phyloP scores from a whole-genome alignment of 805 yeast genomes.

The Metschnikowia proteae region DNA sequence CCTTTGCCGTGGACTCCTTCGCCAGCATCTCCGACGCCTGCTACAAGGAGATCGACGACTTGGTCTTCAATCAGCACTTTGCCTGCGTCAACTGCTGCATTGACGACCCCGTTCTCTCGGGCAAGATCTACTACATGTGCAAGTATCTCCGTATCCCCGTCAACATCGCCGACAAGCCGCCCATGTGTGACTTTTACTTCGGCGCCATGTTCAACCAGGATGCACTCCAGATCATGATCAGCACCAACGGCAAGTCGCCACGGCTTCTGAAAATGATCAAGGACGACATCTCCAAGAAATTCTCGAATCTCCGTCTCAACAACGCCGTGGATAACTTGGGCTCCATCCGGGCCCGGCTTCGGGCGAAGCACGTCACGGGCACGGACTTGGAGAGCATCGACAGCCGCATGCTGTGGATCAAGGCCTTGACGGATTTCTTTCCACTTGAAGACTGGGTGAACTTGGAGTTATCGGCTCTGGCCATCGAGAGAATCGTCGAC shows the following conservation, averaged over 20 bases:
- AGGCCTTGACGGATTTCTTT: constrained; percentile 56
- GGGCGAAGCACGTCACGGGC: constrained; percentile 44
- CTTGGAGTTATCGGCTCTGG: constrained; percentile 24
- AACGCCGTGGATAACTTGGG: constrained; percentile 61
- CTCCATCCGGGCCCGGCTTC: constrained; percentile 46
- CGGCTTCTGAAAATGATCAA: constrained; percentile 55
- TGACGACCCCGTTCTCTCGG: constrained; percentile 61
- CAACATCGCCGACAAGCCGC: constrained; percentile 81
- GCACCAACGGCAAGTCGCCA: constrained; percentile 82
- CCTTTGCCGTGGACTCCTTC: constrained; percentile 10
- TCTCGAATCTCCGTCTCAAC: constrained; percentile 45
- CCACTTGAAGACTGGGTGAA: constrained; percentile 57
- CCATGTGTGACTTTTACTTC: constrained; percentile 80
- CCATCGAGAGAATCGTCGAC: constrained; percentile 40
- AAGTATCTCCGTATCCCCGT: constrained; percentile 51
- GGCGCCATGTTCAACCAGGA: constrained; percentile 76
- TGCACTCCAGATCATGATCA: constrained; percentile 72
- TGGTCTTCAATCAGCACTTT: constrained; percentile 42
- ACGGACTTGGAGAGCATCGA: constrained; percentile 48
- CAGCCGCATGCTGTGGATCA: constrained; percentile 69
- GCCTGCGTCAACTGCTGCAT: constrained; percentile 71
- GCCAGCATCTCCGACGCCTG: constrained; percentile 13
- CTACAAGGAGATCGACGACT: constrained; percentile 29
- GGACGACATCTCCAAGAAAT: constrained; percentile 51
- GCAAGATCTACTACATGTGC: constrained; percentile 51